phyloP scores from a whole-genome alignment of 2,329 filamentous ascomycete genomes.

The Fusarium sp. region DNA sequence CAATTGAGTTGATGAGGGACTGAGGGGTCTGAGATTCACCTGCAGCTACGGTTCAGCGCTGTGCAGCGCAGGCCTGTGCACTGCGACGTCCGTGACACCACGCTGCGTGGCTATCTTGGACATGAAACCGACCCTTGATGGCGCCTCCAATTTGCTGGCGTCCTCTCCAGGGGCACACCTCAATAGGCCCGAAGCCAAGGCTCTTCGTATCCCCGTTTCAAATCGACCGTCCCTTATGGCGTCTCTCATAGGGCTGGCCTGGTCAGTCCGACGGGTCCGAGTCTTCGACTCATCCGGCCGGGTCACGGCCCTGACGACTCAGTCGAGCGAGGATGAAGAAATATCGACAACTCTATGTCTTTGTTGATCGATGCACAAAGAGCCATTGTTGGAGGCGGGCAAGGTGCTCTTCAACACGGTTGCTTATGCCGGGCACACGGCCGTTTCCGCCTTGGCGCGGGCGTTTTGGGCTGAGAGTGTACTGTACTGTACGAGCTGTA shows the following conservation, averaged over 20 bases:
- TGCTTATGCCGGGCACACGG: not conserved
- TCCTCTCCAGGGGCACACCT: conserved; percentile 3
- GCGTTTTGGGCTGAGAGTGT: conserved; percentile 2
- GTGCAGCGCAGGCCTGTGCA: not conserved
- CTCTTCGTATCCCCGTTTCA: conserved; percentile 2
- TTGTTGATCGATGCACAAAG: not conserved
- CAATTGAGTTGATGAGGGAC: not conserved
- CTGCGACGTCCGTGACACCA: conserved; percentile 23
- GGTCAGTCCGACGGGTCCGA: conserved; percentile 12
- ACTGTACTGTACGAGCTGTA: not conserved
- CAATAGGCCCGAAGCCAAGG: conserved; percentile 15
- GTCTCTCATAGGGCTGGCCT: conserved; percentile 19
- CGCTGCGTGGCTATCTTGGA: conserved; percentile 20
- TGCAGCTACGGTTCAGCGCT: not conserved
- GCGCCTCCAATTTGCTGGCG: conserved; percentile 4
- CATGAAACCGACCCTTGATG: conserved; percentile 20
- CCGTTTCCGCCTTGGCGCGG: not conserved
- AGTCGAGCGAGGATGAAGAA: not conserved
- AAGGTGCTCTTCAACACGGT: not conserved
- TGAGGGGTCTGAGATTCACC: not conserved
- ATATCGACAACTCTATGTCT: not conserved
- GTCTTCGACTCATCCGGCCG: conserved; percentile 12
- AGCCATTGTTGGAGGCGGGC: not conserved
- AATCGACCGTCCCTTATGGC: conserved; percentile 1
- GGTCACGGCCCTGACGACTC: not conserved